phyloP scores from a whole-genome alignment of 1,284 basidiomycete genomes.

The Sanghuangporus sanghuang region DNA sequence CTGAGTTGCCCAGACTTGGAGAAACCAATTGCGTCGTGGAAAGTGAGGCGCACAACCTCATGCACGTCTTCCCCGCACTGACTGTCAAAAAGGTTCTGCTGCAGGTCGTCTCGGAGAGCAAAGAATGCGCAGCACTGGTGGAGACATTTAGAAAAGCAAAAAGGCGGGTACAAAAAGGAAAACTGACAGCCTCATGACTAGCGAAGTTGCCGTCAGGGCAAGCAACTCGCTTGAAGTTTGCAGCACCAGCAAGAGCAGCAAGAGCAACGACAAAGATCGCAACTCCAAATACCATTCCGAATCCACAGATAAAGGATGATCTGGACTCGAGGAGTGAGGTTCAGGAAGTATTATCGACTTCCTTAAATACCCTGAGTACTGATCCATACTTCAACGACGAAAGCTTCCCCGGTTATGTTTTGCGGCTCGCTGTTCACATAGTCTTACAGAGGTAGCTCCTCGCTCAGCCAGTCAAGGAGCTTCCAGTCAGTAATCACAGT shows the following conservation, averaged over 20 bases:
- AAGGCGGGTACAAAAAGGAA: background rate
- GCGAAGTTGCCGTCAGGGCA: conserved; percentile 20
- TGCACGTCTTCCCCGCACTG: conserved; percentile 21
- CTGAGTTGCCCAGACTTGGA: conserved; percentile 14
- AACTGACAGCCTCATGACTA: conserved; percentile 15
- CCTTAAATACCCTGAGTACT: conserved; percentile 1
- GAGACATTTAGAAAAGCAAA: background rate
- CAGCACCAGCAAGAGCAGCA: conserved; percentile 11
- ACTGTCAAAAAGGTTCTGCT: conserved; percentile 19
- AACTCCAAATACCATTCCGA: conserved; percentile 16
- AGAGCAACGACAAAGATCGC: conserved; percentile 8
- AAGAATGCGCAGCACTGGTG: background rate
- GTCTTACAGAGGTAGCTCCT: background rate
- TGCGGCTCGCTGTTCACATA: background rate
- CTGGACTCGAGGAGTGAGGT: conserved; percentile 11
- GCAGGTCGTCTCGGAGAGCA: background rate
- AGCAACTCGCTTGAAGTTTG: conserved; percentile 18
- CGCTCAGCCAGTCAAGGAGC: conserved; percentile 1
- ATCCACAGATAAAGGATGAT: background rate
- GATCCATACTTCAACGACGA: background rate
- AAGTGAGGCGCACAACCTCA: conserved; percentile 22
- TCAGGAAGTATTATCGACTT: background rate
- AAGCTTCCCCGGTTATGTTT: background rate
- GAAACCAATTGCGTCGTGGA: conserved; percentile 26
- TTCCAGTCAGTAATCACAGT: background rate